Evolutionary conservation across 768 basidiomycete species (phyloP).

Genomic region (Thelephora aurantiotincta): DNA sequence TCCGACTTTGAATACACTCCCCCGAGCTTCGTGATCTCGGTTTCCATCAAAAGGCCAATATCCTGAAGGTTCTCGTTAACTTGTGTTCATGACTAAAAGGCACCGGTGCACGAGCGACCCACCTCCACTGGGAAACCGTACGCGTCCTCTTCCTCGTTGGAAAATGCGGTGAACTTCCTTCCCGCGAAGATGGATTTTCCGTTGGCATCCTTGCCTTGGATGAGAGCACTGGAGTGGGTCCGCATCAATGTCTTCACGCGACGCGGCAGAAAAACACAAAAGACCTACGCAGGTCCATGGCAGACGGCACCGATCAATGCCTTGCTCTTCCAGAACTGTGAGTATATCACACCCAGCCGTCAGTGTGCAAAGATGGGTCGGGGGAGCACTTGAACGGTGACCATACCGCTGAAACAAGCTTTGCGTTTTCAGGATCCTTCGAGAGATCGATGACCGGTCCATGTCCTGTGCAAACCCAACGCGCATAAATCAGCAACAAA

Average conservation of each 20-base stretch:
- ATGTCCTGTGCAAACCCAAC: slow-evolving; percentile 18
- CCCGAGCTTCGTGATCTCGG: slow-evolving; percentile 47
- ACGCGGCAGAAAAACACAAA: not conserved
- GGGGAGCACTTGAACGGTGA: not conserved
- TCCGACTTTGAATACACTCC: slow-evolving; percentile 46
- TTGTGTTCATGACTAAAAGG: not conserved
- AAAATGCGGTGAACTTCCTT: slow-evolving; percentile 48
- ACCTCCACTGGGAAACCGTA: slow-evolving; percentile 28
- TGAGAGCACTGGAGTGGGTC: slow-evolving; percentile 31
- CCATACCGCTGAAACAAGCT: slow-evolving; percentile 39
- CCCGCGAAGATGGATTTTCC: slow-evolving; percentile 57
- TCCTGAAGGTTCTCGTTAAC: slow-evolving; percentile 16
- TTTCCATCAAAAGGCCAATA: slow-evolving; percentile 65
- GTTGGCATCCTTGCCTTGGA: slow-evolving; percentile 34
- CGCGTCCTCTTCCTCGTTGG: slow-evolving; percentile 52
- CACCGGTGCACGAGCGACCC: not conserved
- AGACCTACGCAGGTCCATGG: slow-evolving; percentile 57
- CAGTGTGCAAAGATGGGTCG: not conserved
- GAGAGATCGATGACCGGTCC: slow-evolving; percentile 67
- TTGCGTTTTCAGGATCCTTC: slow-evolving; percentile 36
- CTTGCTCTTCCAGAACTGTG: slow-evolving; percentile 49
- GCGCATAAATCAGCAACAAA: too few relatives aligned
- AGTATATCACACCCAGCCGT: not conserved
- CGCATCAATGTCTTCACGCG: not conserved
- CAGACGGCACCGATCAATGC: slow-evolving; percentile 65